These are phyloP conservation scores for Scorias spongiosa DNA, from an alignment of 2,329 filamentous ascomycete species.

Conservation along the genomic window DNA sequence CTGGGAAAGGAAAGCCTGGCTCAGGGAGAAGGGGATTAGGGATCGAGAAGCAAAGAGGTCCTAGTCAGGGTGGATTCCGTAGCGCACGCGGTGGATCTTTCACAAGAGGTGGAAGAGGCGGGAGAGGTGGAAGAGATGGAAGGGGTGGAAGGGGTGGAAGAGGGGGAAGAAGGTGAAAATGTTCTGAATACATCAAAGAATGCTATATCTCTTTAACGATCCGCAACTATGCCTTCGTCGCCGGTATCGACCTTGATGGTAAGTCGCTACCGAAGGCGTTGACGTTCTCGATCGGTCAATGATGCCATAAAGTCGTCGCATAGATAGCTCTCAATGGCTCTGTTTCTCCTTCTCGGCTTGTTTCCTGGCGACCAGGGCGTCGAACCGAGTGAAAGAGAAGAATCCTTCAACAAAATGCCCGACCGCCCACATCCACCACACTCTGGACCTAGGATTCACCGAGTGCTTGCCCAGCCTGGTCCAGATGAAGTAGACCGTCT, in stretches of 20 bases:
- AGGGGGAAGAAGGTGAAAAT: neutral
- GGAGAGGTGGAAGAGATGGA: neutral
- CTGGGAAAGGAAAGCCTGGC: constrained; percentile 3
- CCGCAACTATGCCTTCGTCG: neutral
- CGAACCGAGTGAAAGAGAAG: constrained; percentile 32
- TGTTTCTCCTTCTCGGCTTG: constrained; percentile 23
- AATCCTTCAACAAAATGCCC: constrained; percentile 39
- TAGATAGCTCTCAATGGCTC: constrained; percentile 19
- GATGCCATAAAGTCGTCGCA: neutral
- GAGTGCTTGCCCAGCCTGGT: constrained; percentile 35
- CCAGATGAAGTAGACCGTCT: constrained; percentile 37
- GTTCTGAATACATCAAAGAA: neutral
- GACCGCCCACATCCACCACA: constrained; percentile 41
- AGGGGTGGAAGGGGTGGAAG: neutral
- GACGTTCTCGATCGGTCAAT: neutral
- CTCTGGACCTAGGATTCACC: constrained; percentile 30
- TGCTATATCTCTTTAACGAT: neutral
- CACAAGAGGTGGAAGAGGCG: neutral
- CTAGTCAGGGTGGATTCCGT: constrained; percentile 1
- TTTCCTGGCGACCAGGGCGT: constrained; percentile 27
- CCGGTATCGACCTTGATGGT: neutral
- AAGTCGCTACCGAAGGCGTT: neutral
- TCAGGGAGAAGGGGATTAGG: constrained; percentile 22
- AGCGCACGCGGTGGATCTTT: constrained; percentile 1
- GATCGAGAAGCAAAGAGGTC: constrained; percentile 20